A percentile compares a stretch with the other conserved stretches of the same genome.
phyloP scores from a whole-genome alignment of 2,329 filamentous ascomycete genomes.

The Neofusicoccum cordaticola region DNA sequence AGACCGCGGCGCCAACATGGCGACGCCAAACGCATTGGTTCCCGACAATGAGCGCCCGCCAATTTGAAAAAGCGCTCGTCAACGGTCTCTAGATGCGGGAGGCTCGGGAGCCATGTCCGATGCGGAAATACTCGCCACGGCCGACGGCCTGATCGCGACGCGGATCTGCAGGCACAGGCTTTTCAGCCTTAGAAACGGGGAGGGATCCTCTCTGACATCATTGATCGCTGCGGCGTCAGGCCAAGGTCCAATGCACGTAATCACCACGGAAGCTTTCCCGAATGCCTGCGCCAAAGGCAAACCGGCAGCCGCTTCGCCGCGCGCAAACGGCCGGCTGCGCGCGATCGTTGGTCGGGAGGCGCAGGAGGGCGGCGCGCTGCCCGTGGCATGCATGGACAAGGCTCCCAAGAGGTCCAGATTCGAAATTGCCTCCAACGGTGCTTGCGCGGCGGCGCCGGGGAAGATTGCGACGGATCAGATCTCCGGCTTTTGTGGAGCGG shows the following conservation, averaged over 20 bases:
- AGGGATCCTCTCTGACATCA: conserved; percentile 14
- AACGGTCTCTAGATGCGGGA: neutral
- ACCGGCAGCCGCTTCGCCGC: neutral
- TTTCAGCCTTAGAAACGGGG: conserved; percentile 8
- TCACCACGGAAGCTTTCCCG: neutral
- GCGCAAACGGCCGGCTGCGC: neutral
- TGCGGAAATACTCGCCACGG: neutral
- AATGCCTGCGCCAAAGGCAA: neutral
- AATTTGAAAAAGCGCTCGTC: neutral
- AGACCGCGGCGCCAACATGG: too few species aligned
- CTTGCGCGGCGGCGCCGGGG: neutral
- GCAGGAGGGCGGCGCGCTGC: neutral
- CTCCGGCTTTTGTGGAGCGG: conserved; percentile 17
- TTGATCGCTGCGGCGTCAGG: conserved; percentile 3
- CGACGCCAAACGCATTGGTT: neutral
- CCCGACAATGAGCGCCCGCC: neutral
- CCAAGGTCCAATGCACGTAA: neutral
- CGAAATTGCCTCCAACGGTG: conserved; percentile 1
- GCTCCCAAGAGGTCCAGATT: conserved; percentile 5
- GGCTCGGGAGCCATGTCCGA: conserved; percentile 7
- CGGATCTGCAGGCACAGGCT: conserved; percentile 9
- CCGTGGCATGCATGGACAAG: neutral
- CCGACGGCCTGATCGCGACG: neutral
- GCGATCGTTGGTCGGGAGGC: neutral
- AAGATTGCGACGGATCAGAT: conserved; percentile 14